Percentiles rank a stretch among this genome's conserved stretches.
Conservation (phyloP, 306 rosid genomes). For the Arachis stenosperma region DNA sequence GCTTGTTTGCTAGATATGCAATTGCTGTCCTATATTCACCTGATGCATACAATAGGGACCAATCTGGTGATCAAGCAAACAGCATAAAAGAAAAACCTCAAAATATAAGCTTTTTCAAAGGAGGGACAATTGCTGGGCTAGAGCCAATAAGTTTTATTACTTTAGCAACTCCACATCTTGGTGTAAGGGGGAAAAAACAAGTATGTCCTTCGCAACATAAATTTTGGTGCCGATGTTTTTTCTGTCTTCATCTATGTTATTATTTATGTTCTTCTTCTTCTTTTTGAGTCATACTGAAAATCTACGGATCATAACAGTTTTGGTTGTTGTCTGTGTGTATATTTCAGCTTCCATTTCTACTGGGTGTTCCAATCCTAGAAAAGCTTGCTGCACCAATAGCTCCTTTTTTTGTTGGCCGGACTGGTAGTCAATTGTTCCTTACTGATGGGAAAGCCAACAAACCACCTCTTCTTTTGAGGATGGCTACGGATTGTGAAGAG, state of each 20-base stretch:
- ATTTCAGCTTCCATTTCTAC: conserved; percentile 86
- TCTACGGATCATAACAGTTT: conserved; percentile 9
- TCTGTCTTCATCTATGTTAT: background rate
- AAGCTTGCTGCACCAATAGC: conserved; percentile 86
- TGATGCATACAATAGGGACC: conserved; percentile 40
- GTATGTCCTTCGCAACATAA: conserved; percentile 52
- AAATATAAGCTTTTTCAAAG: conserved; percentile 46
- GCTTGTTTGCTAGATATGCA: conserved; percentile 93
- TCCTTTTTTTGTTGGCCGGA: conserved; percentile 79
- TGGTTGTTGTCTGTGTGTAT: conserved; percentile 32
- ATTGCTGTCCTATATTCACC: conserved; percentile 71
- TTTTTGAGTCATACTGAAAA: conserved; percentile 35
- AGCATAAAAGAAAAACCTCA: conserved; percentile 40
- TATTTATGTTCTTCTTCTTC: conserved; percentile 19
- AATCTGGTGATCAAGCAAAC: conserved; percentile 44
- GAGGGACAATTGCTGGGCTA: conserved; percentile 77
- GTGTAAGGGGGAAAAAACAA: conserved; percentile 92
- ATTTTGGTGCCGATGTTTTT: conserved; percentile 29
- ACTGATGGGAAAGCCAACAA: conserved; percentile 87
- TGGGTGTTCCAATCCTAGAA: conserved; percentile 84
- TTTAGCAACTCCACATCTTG: conserved; percentile 96
- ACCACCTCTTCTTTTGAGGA: conserved; percentile 90
- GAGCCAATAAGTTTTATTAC: conserved; percentile 93
- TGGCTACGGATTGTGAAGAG: conserved; percentile 88
- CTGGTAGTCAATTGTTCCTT: conserved; percentile 94